Evolutionary conservation across 2,329 filamentous ascomycete genomes (phyloP).

Genomic region (Stachybotrys chartarum): DNA sequence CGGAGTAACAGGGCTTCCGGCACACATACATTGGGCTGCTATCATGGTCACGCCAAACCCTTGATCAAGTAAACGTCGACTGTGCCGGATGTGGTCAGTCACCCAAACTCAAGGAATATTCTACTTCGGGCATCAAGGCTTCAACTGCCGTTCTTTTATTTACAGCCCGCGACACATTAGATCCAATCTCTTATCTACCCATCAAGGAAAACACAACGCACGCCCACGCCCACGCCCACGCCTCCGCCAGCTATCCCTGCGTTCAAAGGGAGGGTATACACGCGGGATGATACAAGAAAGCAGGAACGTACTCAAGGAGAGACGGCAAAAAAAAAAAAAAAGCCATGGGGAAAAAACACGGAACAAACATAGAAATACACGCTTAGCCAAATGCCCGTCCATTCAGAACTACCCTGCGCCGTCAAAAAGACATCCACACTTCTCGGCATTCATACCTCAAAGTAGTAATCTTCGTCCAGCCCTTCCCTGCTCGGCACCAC

Average conservation of each 20-base stretch:
- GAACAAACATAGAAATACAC: neutral
- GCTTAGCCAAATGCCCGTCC: conserved; percentile 1
- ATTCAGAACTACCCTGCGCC: neutral
- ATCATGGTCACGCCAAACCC: no score
- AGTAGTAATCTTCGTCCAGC: conserved; percentile 89
- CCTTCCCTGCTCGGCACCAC: conserved; percentile 76
- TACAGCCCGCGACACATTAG: no score
- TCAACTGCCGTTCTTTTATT: no score
- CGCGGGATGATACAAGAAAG: neutral
- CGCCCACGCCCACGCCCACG: neutral
- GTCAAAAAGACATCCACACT: neutral
- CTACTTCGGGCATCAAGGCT: no score
- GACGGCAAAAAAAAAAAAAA: neutral
- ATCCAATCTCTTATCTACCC: neutral
- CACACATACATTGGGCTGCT: no score
- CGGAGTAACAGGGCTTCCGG: no score
- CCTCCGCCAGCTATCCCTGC: neutral
- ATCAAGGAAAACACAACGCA: neutral
- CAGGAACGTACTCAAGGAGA: neutral
- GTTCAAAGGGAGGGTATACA: conserved; percentile 1
- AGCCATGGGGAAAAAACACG: neutral
- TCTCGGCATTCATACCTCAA: conserved; percentile 53
- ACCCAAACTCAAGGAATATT: no score
- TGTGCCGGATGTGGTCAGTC: no score
- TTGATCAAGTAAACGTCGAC: no score